Percentiles rank a stretch among this genome's conserved stretches.
phyloP scores from a whole-genome alignment of 2,329 filamentous ascomycete genomes.

The Trichoderma guizhouense region DNA sequence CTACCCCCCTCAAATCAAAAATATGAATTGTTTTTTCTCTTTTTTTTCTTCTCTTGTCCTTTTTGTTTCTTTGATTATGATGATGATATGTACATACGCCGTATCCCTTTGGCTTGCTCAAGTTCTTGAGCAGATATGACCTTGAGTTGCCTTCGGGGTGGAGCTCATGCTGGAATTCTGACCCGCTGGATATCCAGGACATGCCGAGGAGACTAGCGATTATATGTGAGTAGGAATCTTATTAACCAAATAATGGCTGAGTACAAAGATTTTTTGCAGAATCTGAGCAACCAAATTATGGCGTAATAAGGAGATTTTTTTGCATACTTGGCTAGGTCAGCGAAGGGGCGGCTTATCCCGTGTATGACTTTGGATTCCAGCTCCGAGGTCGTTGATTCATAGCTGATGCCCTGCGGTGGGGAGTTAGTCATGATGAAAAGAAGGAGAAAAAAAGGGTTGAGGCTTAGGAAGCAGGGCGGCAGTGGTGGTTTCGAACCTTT shows the following conservation, averaged over 20 bases:
- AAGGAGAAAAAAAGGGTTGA: background rate
- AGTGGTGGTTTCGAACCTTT: constrained; percentile 2
- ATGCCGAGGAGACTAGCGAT: constrained; percentile 15
- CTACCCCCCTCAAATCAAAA: background rate
- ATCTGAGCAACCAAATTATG: constrained; percentile 12
- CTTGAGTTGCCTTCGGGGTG: constrained; percentile 6
- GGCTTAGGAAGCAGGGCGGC: background rate
- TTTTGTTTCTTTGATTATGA: background rate
- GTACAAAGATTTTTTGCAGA: constrained; percentile 10
- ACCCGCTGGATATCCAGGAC: constrained; percentile 14
- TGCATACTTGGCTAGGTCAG: constrained; percentile 16
- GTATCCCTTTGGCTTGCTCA: constrained; percentile 15
- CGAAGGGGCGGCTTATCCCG: constrained; percentile 6
- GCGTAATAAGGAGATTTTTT: constrained; percentile 12
- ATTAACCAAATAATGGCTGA: constrained; percentile 2
- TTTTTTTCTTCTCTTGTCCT: background rate
- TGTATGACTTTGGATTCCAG: constrained; percentile 17
- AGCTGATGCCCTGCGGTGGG: constrained; percentile 3
- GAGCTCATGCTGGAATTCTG: constrained; percentile 15
- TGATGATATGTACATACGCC: constrained; percentile 10
- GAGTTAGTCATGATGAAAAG: background rate
- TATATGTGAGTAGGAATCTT: constrained; percentile 12
- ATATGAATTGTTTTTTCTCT: background rate
- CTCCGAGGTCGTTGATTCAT: constrained; percentile 11
- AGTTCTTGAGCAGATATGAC: constrained; percentile 16